phyloP scores from a whole-genome alignment of 352 stramenopile genomes.

The Pythium diclinum region DNA sequence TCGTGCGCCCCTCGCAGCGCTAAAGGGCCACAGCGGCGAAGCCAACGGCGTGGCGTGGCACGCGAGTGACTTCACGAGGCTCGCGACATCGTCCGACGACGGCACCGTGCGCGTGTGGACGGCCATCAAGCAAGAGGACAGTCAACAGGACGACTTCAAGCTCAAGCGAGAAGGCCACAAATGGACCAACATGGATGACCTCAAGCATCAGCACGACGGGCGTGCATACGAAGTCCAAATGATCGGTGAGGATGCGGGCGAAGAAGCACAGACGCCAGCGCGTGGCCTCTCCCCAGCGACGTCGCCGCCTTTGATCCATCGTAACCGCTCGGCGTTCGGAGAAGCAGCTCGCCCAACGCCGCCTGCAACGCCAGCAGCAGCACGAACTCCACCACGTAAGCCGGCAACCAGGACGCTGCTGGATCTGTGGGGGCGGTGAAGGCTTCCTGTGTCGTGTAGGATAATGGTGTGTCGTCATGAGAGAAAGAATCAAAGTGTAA shows the following conservation, averaged over 20 bases:
- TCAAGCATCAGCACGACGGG: background rate
- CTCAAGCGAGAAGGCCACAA: background rate
- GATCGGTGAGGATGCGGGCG: background rate
- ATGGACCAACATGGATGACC: background rate
- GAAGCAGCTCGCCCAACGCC: background rate
- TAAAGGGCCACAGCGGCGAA: conserved; percentile 61
- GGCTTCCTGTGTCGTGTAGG: no score
- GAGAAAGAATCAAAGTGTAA: no score
- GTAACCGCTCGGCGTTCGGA: background rate
- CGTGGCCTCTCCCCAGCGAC: background rate
- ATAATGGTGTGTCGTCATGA: no score
- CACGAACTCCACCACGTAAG: background rate
- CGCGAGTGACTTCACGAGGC: conserved; percentile 41
- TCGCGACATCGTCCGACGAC: conserved; percentile 66
- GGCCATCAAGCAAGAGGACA: background rate
- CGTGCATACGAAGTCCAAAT: background rate
- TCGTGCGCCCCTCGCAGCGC: conserved; percentile 34
- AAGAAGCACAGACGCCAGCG: background rate
- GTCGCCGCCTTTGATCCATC: background rate
- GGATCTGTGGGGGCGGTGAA: conserved; percentile 1
- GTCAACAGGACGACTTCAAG: background rate
- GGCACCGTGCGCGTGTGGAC: conserved; percentile 38
- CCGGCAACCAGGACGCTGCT: background rate
- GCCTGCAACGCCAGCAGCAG: background rate
- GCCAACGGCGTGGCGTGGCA: conserved; percentile 69